Evolutionary conservation across 805 yeast genomes (phyloP), one percentile per base, ranked within the genome.

Genomic region (Blastobotrys mokoenaii): DNA sequence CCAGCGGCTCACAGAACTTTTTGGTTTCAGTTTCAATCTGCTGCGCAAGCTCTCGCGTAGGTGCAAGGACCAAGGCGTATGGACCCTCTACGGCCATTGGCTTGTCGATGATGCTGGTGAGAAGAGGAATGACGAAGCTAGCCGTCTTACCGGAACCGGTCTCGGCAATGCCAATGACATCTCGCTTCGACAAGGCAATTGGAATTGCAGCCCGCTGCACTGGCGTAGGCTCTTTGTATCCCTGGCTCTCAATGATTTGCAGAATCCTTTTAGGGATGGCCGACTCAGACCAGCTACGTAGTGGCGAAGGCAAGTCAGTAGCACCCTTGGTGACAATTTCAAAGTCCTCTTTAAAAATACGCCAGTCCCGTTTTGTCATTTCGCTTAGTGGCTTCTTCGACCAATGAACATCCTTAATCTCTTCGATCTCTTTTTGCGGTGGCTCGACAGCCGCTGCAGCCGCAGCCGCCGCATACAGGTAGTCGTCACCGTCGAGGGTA

Each of bases 91-190:
- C 50, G 47, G 68, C 71, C 15, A 68, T 58, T 1, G 79, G 77
- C 36, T 67, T 62, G 57, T 62, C 73, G 64, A 64, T 51, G 12
- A 82, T 66, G 51, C 77, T 79, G 1, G 77, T 60, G 8, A 84
- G 58, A 42, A 86, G 63, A 0, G 98, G 97, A 1, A 90, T 62
- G 9, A 84, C 60, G 62, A 81, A 90, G 1, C 94, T 82, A 10
- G 89, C 68, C 0, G 98, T 90, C 60, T 93, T 90, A 55, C 98
- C 98, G 1, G 95, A 84, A 10, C 98, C 98, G 0, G 98, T 90
- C 53, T 88, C 88, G 0, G 97, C 97, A n/a, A 89, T 75, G 11
- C 96, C 97, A 16, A 89, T 71, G 1, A 85, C 69, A 60, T 90
- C 96, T 18, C 77, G 64, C 2, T 72, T 67, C 0, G 67, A 60